Evolutionary conservation across 2,329 filamentous ascomycete species (phyloP), one percentile per base, ranked within the genome.

Genomic region (Aplosporella prunicola): DNA sequence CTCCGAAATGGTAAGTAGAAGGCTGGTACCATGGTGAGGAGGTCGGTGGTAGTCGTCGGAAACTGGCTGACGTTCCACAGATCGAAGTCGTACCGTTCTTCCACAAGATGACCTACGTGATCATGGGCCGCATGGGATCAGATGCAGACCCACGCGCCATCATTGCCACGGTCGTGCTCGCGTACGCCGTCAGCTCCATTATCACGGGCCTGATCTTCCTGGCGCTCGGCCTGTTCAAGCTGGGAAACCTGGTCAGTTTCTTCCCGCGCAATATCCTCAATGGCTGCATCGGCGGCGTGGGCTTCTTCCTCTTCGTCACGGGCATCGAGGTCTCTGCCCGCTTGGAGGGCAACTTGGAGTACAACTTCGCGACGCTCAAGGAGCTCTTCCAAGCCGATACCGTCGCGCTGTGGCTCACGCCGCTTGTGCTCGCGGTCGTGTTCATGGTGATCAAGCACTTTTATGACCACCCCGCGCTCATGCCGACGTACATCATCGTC

Each of bases 81-180:
- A 98, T 96, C 47, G 91, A 98, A 63, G 89, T 96, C 1, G 89
- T 98, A 1, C 91, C 89, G 0, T 98, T 98, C 64, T 96, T 98
- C 57, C 91, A 98, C 63, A 93, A 89, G 52, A 98, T 98, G 89
- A 88, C 91, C 1, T 78, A 80, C 45, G 89, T 82, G 20, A 95
- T 96, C 53, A 78, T 91, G 47, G 67, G 69, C 10, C 69, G 74
- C 28, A 79, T 98, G 46, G 85, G 89, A 11, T n/a, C n/a, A n/a
- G 76, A 82, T 44, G 78, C 88, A 14, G 78, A 91, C 17, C 78
- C 83, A 1, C 80, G 91, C 49, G 82, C 86, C 3, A 81, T 98
- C 31, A 82, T 95, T 45, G 88, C 91, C 20, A 98, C 91, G 0
- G 94, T 89, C 2, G 94, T 98, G 50, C 78, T 88, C 2, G 78